These are phyloP conservation scores for Globisporangium nagaii DNA, from an alignment of 352 stramenopile genomes.

Conservation along the genomic window DNA sequence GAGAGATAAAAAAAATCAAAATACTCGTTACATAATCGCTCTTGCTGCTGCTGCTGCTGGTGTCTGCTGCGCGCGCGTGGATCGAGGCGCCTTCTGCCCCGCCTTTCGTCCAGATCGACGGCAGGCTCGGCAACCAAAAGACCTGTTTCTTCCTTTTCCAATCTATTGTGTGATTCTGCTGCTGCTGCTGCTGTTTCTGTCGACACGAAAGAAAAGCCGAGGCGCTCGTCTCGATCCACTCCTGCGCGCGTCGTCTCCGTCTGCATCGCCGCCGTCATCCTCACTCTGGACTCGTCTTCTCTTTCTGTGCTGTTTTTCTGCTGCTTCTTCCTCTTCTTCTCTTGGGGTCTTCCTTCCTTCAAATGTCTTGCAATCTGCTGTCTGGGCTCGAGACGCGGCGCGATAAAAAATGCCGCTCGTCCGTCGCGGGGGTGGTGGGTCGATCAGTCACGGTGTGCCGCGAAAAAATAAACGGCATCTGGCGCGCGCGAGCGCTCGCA, in stretches of 20 bases:
- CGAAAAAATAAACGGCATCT: too few relatives aligned
- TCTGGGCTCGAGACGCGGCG: not conserved
- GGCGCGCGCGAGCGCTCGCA: not conserved
- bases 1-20: slow-evolving; percentile 5
- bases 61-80: not conserved
- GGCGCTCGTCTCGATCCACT: too few relatives aligned
- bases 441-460: not conserved
- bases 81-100: not conserved
- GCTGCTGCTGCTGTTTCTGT: not conserved
- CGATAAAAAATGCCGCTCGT: not conserved
- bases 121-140: slow-evolving; percentile 2
- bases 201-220: not conserved
- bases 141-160: slow-evolving; percentile 5
- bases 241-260: not conserved
- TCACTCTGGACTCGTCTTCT: too few relatives aligned
- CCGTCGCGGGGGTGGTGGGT: not conserved
- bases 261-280: too few relatives aligned
- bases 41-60: not conserved
- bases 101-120: not conserved
- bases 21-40: slow-evolving; percentile 12
- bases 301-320: too few relatives aligned
- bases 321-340: not conserved
- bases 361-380: slow-evolving; percentile 5
- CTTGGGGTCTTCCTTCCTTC: slow-evolving; percentile 3
- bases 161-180: slow-evolving; percentile 5